Conservation (phyloP, 1,139 yeast species). For the Suhomyces ambrosiae region DNA sequence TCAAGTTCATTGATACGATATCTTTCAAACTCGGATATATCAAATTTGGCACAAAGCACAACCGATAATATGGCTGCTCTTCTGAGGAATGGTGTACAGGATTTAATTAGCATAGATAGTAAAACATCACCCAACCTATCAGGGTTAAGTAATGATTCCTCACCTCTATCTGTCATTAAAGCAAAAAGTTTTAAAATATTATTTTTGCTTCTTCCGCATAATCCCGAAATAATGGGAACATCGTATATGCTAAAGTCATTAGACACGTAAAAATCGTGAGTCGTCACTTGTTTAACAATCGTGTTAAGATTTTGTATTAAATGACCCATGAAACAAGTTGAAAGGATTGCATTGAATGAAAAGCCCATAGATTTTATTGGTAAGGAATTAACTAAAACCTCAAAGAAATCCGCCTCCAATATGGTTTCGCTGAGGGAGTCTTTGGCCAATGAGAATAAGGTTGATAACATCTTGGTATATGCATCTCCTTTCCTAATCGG, state of each 20-base stretch:
- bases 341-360: conserved; percentile 43
- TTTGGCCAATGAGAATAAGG: conserved; percentile 34
- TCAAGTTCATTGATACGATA: conserved; percentile 38
- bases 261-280: conserved; percentile 26
- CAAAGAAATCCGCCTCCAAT: conserved; percentile 56
- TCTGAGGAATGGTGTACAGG: conserved; percentile 68
- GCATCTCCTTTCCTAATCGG: conserved; percentile 32
- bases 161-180: conserved; percentile 1
- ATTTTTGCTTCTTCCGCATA: conserved; percentile 7
- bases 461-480: conserved; percentile 38
- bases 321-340: conserved; percentile 44
- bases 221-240: conserved; percentile 33
- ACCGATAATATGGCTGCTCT: conserved; percentile 61
- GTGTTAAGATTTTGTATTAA: conserved; percentile 36
- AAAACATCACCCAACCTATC: conserved; percentile 39
- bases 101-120: conserved; percentile 57
- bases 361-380: conserved; percentile 45
- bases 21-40: conserved; percentile 31
- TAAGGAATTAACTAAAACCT: conserved; percentile 47
- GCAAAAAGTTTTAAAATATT: conserved; percentile 2
- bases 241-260: conserved; percentile 33
- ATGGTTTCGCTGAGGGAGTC: conserved; percentile 29
- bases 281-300: conserved; percentile 26
- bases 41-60: conserved; percentile 58
- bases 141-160: conserved; percentile 7